These are phyloP conservation scores for Noccaea bulbosa DNA, from an alignment of 345 rosid genomes.

Conservation along the genomic window DNA sequence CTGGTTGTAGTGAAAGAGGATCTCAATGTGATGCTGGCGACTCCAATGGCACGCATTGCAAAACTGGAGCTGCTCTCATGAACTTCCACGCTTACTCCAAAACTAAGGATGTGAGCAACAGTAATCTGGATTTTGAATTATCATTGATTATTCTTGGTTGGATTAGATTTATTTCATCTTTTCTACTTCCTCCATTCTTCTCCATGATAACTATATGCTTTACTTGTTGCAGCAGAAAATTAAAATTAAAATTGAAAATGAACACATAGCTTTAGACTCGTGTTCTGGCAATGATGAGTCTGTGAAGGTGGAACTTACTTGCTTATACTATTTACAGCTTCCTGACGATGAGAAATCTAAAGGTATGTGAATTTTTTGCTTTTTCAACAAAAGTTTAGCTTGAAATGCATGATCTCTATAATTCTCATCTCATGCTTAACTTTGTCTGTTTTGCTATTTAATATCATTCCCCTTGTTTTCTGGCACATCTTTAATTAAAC, in stretches of 20 bases:
- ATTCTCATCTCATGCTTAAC: constrained; percentile 23
- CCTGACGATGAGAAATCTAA: constrained; percentile 73
- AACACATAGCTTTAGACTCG: constrained; percentile 51
- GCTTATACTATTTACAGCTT: constrained; percentile 80
- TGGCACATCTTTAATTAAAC: not conserved
- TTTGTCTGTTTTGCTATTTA: not conserved
- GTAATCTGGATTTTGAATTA: constrained; percentile 26
- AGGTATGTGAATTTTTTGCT: constrained; percentile 53
- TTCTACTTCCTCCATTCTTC: constrained; percentile 23
- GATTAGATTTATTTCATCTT: not conserved
- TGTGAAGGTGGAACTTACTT: constrained; percentile 79
- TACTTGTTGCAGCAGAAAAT: constrained; percentile 57
- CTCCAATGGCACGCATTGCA: constrained; percentile 45
- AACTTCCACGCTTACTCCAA: constrained; percentile 50
- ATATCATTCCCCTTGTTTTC: no score
- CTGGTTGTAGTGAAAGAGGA: constrained; percentile 54
- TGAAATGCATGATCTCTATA: constrained; percentile 22
- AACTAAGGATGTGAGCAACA: constrained; percentile 53
- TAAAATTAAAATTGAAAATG: constrained; percentile 62
- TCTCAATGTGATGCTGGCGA: constrained; percentile 54
- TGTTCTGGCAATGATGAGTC: constrained; percentile 53
- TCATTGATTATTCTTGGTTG: constrained; percentile 10
- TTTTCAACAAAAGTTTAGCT: constrained; percentile 14
- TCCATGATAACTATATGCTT: constrained; percentile 5
- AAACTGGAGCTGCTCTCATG: constrained; percentile 46